These are phyloP conservation scores for Ustilago curta DNA, from an alignment of 1,284 basidiomycete genomes.

Conservation along the genomic window DNA sequence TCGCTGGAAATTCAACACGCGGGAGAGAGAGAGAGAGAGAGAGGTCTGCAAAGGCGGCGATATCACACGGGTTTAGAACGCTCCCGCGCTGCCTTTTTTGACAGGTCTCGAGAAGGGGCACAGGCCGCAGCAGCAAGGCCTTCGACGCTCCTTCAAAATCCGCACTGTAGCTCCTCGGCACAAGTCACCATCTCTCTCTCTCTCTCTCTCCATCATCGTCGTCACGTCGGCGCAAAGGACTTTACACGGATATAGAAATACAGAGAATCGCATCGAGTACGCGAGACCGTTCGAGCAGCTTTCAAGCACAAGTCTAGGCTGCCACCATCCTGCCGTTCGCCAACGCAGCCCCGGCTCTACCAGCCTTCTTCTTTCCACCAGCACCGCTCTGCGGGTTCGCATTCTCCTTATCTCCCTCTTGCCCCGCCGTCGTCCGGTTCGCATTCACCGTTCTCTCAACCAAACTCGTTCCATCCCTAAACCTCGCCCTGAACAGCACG, in stretches of 20 bases:
- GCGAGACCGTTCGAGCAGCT: neutral
- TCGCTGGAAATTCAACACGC: too few species aligned
- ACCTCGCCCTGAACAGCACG: conserved; percentile 90
- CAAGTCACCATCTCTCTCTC: neutral
- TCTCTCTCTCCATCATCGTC: too few species aligned
- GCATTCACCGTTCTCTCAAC: conserved; percentile 74
- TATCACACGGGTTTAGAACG: conserved; percentile 2
- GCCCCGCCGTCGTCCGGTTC: conserved; percentile 36
- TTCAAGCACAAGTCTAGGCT: neutral
- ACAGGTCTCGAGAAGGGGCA: too few species aligned
- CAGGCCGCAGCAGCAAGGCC: too few species aligned
- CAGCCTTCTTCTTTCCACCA: conserved; percentile 18
- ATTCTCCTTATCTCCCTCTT: conserved; percentile 43
- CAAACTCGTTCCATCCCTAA: conserved; percentile 90
- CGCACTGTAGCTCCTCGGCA: neutral
- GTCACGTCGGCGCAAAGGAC: neutral
- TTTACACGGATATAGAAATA: conserved; percentile 19
- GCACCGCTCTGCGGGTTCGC: conserved; percentile 8
- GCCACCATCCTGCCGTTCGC: conserved; percentile 22
- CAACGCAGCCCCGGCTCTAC: conserved; percentile 7
- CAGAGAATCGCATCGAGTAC: conserved; percentile 4
- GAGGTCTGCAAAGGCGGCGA: too few species aligned
- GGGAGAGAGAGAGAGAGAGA: too few species aligned
- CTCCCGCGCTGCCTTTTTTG: too few species aligned
- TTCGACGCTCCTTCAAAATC: neutral